Conservation (phyloP, 2,329 filamentous ascomycete genomes). For the Colletotrichum gloeosporioides region DNA sequence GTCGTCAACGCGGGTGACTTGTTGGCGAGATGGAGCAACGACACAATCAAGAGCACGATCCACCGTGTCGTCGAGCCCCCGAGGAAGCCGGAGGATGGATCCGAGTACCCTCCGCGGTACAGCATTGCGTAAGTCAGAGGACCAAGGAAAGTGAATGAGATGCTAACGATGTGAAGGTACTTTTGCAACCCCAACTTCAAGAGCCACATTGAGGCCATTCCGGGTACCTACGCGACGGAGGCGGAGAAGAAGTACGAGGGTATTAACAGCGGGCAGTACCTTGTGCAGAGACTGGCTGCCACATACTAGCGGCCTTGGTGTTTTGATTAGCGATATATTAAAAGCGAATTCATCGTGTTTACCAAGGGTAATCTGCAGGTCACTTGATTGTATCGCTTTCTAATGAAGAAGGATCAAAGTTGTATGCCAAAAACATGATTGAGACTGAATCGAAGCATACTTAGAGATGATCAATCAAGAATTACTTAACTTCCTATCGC, state of each 20-base stretch:
- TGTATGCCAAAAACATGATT: neutral
- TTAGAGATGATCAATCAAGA: neutral
- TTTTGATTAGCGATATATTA: neutral
- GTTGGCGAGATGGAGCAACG: constrained; percentile 87
- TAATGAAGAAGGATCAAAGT: neutral
- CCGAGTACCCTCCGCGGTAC: constrained; percentile 77
- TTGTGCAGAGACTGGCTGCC: constrained; percentile 77
- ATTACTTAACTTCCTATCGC: neutral
- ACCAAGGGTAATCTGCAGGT: neutral
- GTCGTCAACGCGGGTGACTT: constrained; percentile 91
- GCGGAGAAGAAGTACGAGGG: constrained; percentile 79
- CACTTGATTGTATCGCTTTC: neutral
- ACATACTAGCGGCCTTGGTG: constrained; percentile 60
- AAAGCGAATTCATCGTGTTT: neutral
- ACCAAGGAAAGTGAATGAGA: too few relatives aligned
- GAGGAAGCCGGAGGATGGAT: constrained; percentile 53
- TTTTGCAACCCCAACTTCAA: constrained; percentile 89
- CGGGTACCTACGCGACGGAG: constrained; percentile 72
- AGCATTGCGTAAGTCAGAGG: constrained; percentile 72
- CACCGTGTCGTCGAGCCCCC: constrained; percentile 91
- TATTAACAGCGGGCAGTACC: constrained; percentile 81
- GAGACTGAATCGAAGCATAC: neutral
- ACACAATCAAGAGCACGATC: constrained; percentile 87
- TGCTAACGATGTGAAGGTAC: constrained; percentile 55
- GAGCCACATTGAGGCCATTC: constrained; percentile 78